Percentiles rank a stretch among this genome's conserved stretches.
phyloP scores from a whole-genome alignment of 176 grass and related monocot genomes.

The Oryza glumipatula region DNA sequence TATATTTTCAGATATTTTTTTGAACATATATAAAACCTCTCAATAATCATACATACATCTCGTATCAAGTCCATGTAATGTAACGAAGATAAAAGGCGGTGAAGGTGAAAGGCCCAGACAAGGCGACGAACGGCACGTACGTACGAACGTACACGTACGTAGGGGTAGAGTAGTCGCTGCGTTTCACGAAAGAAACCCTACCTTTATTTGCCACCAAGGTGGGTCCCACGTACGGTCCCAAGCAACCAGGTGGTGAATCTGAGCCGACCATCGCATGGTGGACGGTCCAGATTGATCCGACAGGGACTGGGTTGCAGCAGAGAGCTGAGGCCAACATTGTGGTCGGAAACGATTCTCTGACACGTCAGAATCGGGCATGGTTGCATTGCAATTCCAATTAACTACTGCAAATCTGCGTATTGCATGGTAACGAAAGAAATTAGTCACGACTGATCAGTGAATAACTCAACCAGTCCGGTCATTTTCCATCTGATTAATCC shows the following conservation, averaged over 20 bases:
- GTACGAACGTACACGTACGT: not conserved
- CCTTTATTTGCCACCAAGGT: not conserved
- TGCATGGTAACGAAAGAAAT: not conserved
- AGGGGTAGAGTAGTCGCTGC: not conserved
- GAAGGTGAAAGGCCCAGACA: no score
- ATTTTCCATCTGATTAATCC: not conserved
- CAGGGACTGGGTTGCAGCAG: conserved; percentile 4
- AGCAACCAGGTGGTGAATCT: not conserved
- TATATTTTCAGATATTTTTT: no score
- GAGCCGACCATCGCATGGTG: conserved; percentile 1
- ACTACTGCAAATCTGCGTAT: no score
- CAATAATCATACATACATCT: no score
- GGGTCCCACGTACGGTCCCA: not conserved
- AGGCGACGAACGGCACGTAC: no score
- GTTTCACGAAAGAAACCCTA: not conserved
- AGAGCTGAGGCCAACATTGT: not conserved
- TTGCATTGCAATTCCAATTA: not conserved
- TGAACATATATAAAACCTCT: no score
- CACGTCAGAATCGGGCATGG: not conserved
- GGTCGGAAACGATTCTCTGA: not conserved
- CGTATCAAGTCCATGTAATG: no score
- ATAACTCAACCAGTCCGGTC: not conserved
- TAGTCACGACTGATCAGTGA: not conserved
- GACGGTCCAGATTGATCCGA: not conserved
- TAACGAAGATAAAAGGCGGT: no score